Evolutionary conservation across 805 yeast species (phyloP).

Genomic region (Wickerhamiella alocasiicola): DNA sequence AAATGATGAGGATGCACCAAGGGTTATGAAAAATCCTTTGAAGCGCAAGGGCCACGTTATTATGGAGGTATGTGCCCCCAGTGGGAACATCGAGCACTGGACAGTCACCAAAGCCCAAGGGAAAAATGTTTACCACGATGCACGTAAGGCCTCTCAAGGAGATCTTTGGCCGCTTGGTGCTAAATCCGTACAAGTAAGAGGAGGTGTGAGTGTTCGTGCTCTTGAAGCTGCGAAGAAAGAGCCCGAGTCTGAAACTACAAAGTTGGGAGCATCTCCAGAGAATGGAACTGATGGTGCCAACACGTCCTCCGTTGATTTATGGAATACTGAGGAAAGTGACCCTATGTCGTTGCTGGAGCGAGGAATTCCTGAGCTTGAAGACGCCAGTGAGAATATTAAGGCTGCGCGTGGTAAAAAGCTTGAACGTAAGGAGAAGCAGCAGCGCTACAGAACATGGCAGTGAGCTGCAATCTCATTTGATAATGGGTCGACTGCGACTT

Average conservation of each 20-base stretch:
- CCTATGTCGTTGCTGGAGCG: conserved; percentile 12
- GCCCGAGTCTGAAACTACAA: background rate
- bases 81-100: conserved; percentile 80
- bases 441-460: conserved; percentile 5
- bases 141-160: conserved; percentile 71
- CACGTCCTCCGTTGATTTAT: conserved; percentile 3
- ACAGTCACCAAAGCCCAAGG: conserved; percentile 68
- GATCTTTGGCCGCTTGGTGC: conserved; percentile 77
- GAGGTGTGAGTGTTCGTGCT: conserved; percentile 17
- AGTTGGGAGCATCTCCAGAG: background rate
- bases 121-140: conserved; percentile 72
- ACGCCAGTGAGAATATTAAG: background rate
- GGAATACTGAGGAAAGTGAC: conserved; percentile 1
- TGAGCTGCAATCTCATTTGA: no score
- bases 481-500: no score
- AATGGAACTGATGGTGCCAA: background rate
- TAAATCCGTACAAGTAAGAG: conserved; percentile 35
- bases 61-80: conserved; percentile 64
- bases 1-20: conserved; percentile 42
- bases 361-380: conserved; percentile 4
- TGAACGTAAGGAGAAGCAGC: conserved; percentile 12
- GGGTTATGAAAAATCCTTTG: conserved; percentile 52
- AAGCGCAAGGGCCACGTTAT: conserved; percentile 75
- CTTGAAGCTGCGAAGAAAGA: background rate
- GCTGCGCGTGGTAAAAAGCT: conserved; percentile 13